Evolutionary conservation across 2,329 filamentous ascomycete species (phyloP).

Genomic region (Aulographum hederae): DNA sequence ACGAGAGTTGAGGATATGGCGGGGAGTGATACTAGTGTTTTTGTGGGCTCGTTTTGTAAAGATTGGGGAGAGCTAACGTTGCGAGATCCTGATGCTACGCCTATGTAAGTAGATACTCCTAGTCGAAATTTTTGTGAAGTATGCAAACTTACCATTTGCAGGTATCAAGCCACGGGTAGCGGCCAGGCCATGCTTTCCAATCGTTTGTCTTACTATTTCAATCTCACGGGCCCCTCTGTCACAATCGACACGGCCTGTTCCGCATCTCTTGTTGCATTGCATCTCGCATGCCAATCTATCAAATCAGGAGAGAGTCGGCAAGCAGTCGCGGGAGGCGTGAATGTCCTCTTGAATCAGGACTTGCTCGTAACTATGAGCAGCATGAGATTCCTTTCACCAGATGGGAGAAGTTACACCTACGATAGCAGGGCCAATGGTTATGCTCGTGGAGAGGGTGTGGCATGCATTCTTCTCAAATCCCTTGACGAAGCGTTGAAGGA

Average conservation of each 20-base stretch:
- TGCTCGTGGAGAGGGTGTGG: constrained; percentile 17
- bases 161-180: neutral
- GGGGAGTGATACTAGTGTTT: constrained; percentile 5
- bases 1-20: constrained; percentile 1
- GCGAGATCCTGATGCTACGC: constrained; percentile 11
- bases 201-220: constrained; percentile 16
- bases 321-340: constrained; percentile 20
- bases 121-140: no score
- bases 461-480: constrained; percentile 14
- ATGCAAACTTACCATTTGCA: no score
- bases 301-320: constrained; percentile 7
- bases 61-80: constrained; percentile 6
- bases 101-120: no score
- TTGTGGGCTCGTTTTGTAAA: constrained; percentile 1
- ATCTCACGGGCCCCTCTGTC: constrained; percentile 14
- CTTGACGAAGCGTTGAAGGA: constrained; percentile 14
- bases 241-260: constrained; percentile 18
- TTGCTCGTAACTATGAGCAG: constrained; percentile 15
- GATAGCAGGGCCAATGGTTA: constrained; percentile 16
- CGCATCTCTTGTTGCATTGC: constrained; percentile 13
- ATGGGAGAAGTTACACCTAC: constrained; percentile 11
- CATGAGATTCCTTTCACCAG: constrained; percentile 18
- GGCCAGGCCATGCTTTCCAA: constrained; percentile 8
- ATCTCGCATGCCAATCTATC: constrained; percentile 13
- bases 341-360: constrained; percentile 17